Percentiles rank a stretch among this genome's conserved stretches.
Conservation (phyloP, 2,329 filamentous ascomycete species). For the Penicillium griseofulvum region DNA sequence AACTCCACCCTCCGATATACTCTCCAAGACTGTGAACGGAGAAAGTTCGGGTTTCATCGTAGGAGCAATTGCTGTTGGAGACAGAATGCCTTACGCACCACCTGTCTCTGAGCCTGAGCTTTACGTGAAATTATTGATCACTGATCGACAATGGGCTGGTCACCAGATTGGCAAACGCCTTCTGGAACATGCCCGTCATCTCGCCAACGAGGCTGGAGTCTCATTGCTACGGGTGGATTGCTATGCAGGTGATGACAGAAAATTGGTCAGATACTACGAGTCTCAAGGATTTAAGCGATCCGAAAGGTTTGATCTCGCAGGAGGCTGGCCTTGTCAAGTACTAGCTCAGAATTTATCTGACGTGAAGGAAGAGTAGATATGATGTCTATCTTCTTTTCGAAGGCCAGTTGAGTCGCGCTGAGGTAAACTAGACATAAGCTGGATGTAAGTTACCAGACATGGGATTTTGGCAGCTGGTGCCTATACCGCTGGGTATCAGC, state of each 20-base stretch:
- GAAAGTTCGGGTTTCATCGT: conserved; percentile 2
- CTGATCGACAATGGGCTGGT: conserved; percentile 12
- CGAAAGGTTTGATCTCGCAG: neutral
- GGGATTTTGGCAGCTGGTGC: no score
- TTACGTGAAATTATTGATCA: conserved; percentile 13
- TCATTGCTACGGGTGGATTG: conserved; percentile 17
- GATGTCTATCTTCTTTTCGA: neutral
- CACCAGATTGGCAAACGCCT: conserved; percentile 10
- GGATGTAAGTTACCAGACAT: no score
- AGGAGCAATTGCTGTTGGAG: conserved; percentile 14
- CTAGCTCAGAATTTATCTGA: conserved; percentile 8
- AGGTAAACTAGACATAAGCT: neutral
- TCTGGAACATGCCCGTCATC: conserved; percentile 14
- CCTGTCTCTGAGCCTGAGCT: conserved; percentile 15
- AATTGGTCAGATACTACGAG: conserved; percentile 15
- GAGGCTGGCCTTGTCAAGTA: conserved; percentile 12
- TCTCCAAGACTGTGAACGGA: neutral
- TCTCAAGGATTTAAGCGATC: conserved; percentile 13
- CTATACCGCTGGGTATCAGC: no score
- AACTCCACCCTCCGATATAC: neutral
- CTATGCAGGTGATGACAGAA: conserved; percentile 15
- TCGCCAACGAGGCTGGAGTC: conserved; percentile 6
- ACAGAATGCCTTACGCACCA: conserved; percentile 13
- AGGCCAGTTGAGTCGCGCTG: neutral
- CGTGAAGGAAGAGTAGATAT: neutral